Evolutionary conservation across 805 yeast genomes (phyloP).

Genomic region (Komagataella kurtzmanii): DNA sequence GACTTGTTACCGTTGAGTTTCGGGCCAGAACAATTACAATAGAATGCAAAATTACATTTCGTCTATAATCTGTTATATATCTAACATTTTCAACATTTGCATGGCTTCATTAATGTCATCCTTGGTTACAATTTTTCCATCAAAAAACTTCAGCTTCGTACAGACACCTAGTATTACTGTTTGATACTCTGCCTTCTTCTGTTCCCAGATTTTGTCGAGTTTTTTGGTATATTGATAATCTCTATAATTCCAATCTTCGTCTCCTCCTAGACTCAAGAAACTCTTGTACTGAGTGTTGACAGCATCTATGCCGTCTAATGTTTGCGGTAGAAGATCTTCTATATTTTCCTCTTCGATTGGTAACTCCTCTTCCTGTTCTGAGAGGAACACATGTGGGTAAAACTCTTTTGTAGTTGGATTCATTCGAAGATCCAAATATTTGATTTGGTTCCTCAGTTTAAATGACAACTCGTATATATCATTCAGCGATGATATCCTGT

Average conservation of each 20-base stretch:
- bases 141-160: not conserved
- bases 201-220: not conserved
- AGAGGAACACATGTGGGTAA: constrained; percentile 41
- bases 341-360: constrained; percentile 5
- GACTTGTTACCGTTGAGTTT: constrained; percentile 75
- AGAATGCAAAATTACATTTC: not conserved
- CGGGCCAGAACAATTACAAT: constrained; percentile 52
- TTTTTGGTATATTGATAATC: constrained; percentile 12
- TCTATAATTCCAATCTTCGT: constrained; percentile 26
- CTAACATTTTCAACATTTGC: not conserved
- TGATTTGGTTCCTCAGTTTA: constrained; percentile 19
- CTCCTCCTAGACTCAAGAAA: constrained; percentile 17
- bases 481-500: constrained; percentile 23
- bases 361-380: constrained; percentile 17
- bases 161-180: not conserved
- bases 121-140: not conserved
- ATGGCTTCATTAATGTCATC: not conserved
- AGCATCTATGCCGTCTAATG: constrained; percentile 37
- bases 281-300: constrained; percentile 32
- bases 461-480: constrained; percentile 18
- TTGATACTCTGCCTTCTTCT: not conserved
- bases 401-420: constrained; percentile 32
- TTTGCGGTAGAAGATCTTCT: constrained; percentile 23
- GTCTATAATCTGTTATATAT: not conserved
- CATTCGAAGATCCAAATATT: constrained; percentile 31